Evolutionary conservation across 768 basidiomycete genomes (phyloP).

Genomic region (Russula olivacea): DNA sequence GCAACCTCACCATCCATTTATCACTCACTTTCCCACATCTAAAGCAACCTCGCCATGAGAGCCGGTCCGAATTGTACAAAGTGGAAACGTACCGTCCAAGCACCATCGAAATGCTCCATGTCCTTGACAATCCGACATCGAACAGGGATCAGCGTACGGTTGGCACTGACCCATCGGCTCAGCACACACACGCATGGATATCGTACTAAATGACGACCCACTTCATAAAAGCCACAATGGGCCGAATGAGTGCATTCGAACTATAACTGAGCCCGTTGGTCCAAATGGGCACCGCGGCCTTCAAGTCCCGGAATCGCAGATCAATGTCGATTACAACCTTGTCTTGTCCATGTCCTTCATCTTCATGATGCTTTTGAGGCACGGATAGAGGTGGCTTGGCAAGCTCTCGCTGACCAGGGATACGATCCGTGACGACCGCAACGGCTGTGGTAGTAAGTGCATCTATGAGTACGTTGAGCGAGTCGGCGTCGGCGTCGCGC

Average conservation of each 20-base stretch:
- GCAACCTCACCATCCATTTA: neutral
- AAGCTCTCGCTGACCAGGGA: slow-evolving; percentile 82
- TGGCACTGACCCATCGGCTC: slow-evolving; percentile 52
- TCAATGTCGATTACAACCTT: slow-evolving; percentile 85
- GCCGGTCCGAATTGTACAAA: slow-evolving; percentile 12
- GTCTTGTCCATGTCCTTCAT: slow-evolving; percentile 37
- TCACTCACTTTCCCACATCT: slow-evolving; percentile 93
- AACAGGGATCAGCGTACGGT: slow-evolving; percentile 90
- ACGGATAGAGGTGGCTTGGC: slow-evolving; percentile 81
- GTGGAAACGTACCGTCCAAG: slow-evolving; percentile 75
- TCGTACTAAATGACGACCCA: slow-evolving; percentile 29
- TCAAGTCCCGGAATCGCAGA: slow-evolving; percentile 88
- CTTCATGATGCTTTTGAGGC: slow-evolving; percentile 44
- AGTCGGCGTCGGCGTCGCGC: slow-evolving; percentile 59
- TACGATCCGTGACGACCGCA: slow-evolving; percentile 51
- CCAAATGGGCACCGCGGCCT: slow-evolving; percentile 92
- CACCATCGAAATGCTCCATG: slow-evolving; percentile 85
- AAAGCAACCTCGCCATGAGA: slow-evolving; percentile 14
- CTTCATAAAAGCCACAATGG: slow-evolving; percentile 99
- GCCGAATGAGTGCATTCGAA: slow-evolving; percentile 87
- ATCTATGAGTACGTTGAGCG: slow-evolving; percentile 83
- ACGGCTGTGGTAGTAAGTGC: slow-evolving; percentile 66
- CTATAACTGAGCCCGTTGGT: slow-evolving; percentile 83
- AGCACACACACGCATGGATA: neutral
- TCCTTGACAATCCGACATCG: slow-evolving; percentile 84